phyloP scores from a whole-genome alignment of 148 eudicot species.

The Drosera capensis region DNA sequence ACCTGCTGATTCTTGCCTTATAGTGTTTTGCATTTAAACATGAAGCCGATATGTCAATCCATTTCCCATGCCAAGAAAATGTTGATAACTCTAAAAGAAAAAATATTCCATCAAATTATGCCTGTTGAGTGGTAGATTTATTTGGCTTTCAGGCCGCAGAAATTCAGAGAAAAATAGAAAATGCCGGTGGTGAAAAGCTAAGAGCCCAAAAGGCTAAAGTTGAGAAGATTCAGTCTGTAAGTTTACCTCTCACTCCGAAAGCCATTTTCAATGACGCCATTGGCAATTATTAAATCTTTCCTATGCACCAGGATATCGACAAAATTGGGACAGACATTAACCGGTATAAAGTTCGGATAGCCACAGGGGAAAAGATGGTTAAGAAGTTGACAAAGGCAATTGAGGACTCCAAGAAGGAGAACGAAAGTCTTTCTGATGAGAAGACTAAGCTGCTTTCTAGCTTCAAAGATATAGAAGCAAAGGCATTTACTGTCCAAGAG shows the following conservation, averaged over 20 bases:
- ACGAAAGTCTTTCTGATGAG: constrained; percentile 47
- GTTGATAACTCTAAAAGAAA: neutral
- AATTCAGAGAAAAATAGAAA: constrained; percentile 80
- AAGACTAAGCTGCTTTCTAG: constrained; percentile 37
- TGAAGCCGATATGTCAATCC: no score
- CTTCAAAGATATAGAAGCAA: constrained; percentile 68
- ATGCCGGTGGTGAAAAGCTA: constrained; percentile 88
- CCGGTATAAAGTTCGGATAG: constrained; percentile 81
- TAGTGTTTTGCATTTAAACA: no score
- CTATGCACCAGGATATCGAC: constrained; percentile 60
- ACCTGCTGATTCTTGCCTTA: no score
- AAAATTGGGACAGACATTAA: constrained; percentile 72
- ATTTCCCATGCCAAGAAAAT: no score
- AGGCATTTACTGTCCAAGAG: constrained; percentile 74
- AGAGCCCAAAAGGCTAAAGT: constrained; percentile 68
- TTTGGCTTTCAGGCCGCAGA: constrained; percentile 38
- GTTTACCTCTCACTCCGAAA: constrained; percentile 13
- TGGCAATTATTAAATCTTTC: constrained; percentile 2
- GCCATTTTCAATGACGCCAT: neutral
- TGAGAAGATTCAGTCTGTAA: constrained; percentile 73
- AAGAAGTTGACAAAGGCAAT: constrained; percentile 67
- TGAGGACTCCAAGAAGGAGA: constrained; percentile 77
- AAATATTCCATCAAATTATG: neutral
- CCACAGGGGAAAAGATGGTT: constrained; percentile 74
- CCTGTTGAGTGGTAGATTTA: neutral